These are phyloP conservation scores for Coleophoma cylindrospora DNA, from an alignment of 2,329 filamentous ascomycete genomes.

Conservation along the genomic window DNA sequence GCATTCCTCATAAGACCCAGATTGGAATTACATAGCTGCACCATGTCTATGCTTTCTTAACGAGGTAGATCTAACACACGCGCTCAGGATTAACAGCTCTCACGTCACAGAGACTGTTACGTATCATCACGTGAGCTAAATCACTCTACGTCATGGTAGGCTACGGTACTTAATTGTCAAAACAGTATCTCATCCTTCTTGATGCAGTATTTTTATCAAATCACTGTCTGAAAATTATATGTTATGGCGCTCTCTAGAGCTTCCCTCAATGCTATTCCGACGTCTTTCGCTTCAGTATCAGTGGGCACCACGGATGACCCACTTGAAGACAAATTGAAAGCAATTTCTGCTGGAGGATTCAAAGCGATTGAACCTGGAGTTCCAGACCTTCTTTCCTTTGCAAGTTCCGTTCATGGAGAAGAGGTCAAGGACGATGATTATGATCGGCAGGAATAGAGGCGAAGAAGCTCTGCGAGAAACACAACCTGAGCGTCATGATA, in stretches of 20 bases:
- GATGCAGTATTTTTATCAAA: too few species aligned
- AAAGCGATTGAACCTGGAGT: slow-evolving; percentile 69
- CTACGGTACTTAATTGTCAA: neutral
- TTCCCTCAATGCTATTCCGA: slow-evolving; percentile 31
- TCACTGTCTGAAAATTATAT: neutral
- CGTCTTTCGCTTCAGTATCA: slow-evolving; percentile 51
- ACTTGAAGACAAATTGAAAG: slow-evolving; percentile 54
- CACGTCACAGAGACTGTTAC: too few species aligned
- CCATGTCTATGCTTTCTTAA: too few species aligned
- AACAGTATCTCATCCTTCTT: too few species aligned
- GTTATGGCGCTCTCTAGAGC: slow-evolving; percentile 8
- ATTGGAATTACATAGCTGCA: too few species aligned
- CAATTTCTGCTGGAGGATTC: slow-evolving; percentile 62
- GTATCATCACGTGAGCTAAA: too few species aligned
- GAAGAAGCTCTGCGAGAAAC: slow-evolving; percentile 45
- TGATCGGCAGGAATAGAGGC: slow-evolving; percentile 48
- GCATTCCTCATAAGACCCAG: too few species aligned
- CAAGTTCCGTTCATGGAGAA: slow-evolving; percentile 41
- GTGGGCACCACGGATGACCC: slow-evolving; percentile 44
- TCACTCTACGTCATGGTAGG: neutral
- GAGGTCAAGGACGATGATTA: slow-evolving; percentile 55
- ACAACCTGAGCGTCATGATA: slow-evolving; percentile 60
- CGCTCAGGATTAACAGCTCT: too few species aligned
- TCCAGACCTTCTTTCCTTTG: slow-evolving; percentile 65
- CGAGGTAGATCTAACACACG: too few species aligned